Evolutionary conservation across 2,329 filamentous ascomycete genomes (phyloP).

Genomic region (Xylariaceae sp.): DNA sequence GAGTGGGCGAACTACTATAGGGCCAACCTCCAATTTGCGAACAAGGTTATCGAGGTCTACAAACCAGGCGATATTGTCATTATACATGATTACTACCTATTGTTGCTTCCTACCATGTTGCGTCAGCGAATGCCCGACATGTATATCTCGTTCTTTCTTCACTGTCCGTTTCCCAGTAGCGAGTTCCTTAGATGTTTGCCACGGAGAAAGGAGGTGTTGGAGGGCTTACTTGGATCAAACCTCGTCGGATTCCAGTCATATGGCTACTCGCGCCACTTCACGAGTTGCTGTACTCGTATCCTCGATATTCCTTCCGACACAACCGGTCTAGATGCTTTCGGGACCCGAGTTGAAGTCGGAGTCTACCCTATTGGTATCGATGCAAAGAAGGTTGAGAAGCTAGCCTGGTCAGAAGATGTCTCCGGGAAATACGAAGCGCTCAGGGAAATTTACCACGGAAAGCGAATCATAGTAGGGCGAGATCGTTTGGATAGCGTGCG

Average conservation of each 20-base stretch:
- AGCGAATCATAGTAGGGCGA: conserved; percentile 91
- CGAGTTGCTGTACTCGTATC: conserved; percentile 87
- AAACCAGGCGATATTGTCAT: conserved; percentile 89
- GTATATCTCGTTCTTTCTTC: conserved; percentile 92
- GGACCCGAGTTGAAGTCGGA: conserved; percentile 82
- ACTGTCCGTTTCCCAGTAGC: conserved; percentile 92
- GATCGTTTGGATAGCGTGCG: conserved; percentile 91
- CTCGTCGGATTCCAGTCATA: conserved; percentile 94
- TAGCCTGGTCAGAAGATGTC: conserved; percentile 67
- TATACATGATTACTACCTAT: conserved; percentile 90
- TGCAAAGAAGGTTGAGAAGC: conserved; percentile 69
- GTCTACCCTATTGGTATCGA: conserved; percentile 96
- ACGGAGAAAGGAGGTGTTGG: conserved; percentile 82
- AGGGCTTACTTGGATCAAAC: conserved; percentile 85
- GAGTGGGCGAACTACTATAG: conserved; percentile 92
- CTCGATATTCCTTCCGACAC: conserved; percentile 85
- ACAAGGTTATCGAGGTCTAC: conserved; percentile 83
- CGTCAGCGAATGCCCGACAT: conserved; percentile 82
- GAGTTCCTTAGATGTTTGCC: conserved; percentile 90
- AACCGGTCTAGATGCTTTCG: conserved; percentile 83
- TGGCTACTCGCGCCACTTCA: conserved; percentile 91
- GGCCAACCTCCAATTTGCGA: conserved; percentile 89
- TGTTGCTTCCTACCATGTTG: conserved; percentile 83
- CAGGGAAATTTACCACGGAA: conserved; percentile 74
- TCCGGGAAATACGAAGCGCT: conserved; percentile 71